Conservation (phyloP, 352 stramenopile species). For the Phytophthora agathidicida region DNA sequence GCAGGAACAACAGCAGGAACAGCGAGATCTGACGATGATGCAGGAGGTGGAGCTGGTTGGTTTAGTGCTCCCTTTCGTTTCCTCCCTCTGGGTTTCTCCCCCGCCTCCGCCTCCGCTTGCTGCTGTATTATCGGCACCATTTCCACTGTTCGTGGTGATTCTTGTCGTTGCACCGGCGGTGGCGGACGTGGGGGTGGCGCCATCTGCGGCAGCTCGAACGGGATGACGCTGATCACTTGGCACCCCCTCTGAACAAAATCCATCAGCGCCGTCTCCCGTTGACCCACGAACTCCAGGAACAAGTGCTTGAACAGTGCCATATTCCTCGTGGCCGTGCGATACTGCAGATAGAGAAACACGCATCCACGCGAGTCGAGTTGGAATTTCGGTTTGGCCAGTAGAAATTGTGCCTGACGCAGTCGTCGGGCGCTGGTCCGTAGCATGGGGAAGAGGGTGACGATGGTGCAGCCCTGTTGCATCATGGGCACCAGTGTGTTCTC, state of each 20-base stretch:
- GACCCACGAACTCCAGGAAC: constrained; percentile 41
- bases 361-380: constrained; percentile 20
- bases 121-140: not conserved
- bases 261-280: constrained; percentile 28
- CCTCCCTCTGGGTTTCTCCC: not conserved
- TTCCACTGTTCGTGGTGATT: not conserved
- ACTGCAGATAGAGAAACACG: constrained; percentile 47
- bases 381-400: constrained; percentile 43
- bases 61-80: not conserved
- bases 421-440: constrained; percentile 4
- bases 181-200: not conserved
- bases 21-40: not conserved
- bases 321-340: constrained; percentile 45
- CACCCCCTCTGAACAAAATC: constrained; percentile 33
- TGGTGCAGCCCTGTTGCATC: constrained; percentile 35
- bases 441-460: constrained; percentile 53
- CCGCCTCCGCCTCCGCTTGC: not conserved
- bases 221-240: constrained; percentile 49
- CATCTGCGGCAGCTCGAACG: constrained; percentile 24
- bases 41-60: not conserved
- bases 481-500: constrained; percentile 51
- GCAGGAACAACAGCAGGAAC: not conserved
- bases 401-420: constrained; percentile 9
- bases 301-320: constrained; percentile 46
- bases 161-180: not conserved